Percentiles rank a stretch among this genome's conserved stretches.
phyloP scores from a whole-genome alignment of 768 basidiomycete species.

The Suillus discolor region DNA sequence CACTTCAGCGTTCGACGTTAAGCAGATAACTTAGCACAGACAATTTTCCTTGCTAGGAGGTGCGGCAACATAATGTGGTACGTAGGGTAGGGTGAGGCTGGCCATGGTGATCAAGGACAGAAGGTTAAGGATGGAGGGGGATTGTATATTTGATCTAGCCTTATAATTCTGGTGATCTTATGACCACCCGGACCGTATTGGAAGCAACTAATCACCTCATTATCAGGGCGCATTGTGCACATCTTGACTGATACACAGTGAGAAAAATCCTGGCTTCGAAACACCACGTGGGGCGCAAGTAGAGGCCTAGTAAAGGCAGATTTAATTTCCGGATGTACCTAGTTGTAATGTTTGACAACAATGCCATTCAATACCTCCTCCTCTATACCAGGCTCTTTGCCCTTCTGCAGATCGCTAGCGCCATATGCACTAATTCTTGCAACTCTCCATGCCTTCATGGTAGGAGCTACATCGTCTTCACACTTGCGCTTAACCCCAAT shows the following conservation, averaged over 20 bases:
- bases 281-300: background rate
- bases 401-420: constrained; percentile 42
- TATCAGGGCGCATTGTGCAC: background rate
- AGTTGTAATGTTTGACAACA: constrained; percentile 60
- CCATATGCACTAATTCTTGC: constrained; percentile 56
- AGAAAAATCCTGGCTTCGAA: background rate
- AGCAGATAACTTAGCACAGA: constrained; percentile 22
- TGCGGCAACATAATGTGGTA: constrained; percentile 40
- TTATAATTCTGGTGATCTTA: background rate
- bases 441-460: constrained; percentile 54
- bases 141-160: background rate
- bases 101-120: constrained; percentile 28
- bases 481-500: constrained; percentile 41
- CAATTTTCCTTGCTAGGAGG: constrained; percentile 37
- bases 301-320: background rate
- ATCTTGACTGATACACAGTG: background rate
- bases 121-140: background rate
- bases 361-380: constrained; percentile 60
- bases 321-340: background rate
- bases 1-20: background rate
- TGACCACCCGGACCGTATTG: background rate
- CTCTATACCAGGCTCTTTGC: constrained; percentile 47
- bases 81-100: constrained; percentile 32
- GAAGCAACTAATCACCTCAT: background rate
- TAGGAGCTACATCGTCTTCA: constrained; percentile 46